phyloP scores from a whole-genome alignment of 345 rosid genomes.

The Euphorbia pulcherrima region DNA sequence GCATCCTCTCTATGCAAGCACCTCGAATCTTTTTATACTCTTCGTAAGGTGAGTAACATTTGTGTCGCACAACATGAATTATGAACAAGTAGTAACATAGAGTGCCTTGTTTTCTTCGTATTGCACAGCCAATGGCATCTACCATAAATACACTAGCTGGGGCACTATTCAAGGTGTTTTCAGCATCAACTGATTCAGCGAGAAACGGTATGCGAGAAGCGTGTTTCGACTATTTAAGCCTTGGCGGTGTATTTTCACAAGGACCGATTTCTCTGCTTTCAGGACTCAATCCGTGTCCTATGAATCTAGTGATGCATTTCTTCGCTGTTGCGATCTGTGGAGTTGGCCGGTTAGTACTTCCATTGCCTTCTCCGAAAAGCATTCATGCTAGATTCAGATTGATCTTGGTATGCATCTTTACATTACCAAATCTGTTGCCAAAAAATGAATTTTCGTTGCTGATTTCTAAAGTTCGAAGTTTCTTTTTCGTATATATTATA shows the following conservation, averaged over 20 bases:
- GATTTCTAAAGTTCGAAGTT: neutral
- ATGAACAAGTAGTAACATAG: too few species aligned
- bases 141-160: conserved; percentile 47
- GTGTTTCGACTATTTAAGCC: conserved; percentile 47
- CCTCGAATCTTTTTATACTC: conserved; percentile 48
- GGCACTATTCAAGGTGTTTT: conserved; percentile 29
- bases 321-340: conserved; percentile 49
- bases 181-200: conserved; percentile 42
- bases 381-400: conserved; percentile 43
- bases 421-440: too few species aligned
- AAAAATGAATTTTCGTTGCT: too few species aligned
- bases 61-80: too few species aligned
- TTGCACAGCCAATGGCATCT: conserved; percentile 37
- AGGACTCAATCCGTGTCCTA: conserved; percentile 43
- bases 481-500: neutral
- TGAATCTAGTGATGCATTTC: conserved; percentile 41
- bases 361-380: conserved; percentile 43
- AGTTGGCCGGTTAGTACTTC: conserved; percentile 39
- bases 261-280: conserved; percentile 47
- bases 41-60: conserved; percentile 37
- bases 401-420: conserved; percentile 27
- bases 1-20: conserved; percentile 43
- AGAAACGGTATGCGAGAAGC: conserved; percentile 47
- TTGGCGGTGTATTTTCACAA: conserved; percentile 37
- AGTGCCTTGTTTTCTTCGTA: too few species aligned